phyloP scores from a whole-genome alignment of 768 basidiomycete species.

The Podaxis sp. region DNA sequence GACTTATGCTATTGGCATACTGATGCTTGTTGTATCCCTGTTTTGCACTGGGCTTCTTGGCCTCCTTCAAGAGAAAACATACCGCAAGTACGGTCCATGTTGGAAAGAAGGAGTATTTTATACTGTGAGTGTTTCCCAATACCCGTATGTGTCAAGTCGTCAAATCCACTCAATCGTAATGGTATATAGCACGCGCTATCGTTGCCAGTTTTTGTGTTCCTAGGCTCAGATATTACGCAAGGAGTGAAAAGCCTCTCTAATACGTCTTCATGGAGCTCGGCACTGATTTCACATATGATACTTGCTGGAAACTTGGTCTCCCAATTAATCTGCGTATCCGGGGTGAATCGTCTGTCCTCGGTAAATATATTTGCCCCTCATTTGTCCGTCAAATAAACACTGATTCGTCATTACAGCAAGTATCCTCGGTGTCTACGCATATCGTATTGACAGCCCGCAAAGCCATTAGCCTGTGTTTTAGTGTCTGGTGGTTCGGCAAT shows the following conservation, averaged over 20 bases:
- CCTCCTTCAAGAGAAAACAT: slow-evolving; percentile 75
- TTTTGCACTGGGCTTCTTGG: slow-evolving; percentile 70
- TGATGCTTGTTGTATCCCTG: slow-evolving; percentile 64
- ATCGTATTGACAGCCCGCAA: slow-evolving; percentile 79
- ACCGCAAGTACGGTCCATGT: slow-evolving; percentile 66
- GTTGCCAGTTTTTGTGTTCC: slow-evolving; percentile 71
- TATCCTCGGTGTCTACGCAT: slow-evolving; percentile 80
- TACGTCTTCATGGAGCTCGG: slow-evolving; percentile 27
- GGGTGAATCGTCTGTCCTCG: slow-evolving; percentile 79
- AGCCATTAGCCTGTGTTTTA: slow-evolving; percentile 75
- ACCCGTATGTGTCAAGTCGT: neutral
- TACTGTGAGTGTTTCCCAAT: slow-evolving; percentile 43
- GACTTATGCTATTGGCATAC: slow-evolving; percentile 63
- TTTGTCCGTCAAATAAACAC: neutral
- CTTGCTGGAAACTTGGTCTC: slow-evolving; percentile 64
- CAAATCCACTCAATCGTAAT: neutral
- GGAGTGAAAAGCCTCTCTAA: slow-evolving; percentile 49
- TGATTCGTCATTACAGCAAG: slow-evolving; percentile 41
- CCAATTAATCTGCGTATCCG: slow-evolving; percentile 79
- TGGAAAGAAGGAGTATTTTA: slow-evolving; percentile 89
- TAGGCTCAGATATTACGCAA: slow-evolving; percentile 53
- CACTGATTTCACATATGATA: slow-evolving; percentile 49
- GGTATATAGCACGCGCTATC: slow-evolving; percentile 67
- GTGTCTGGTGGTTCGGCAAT: slow-evolving; percentile 82
- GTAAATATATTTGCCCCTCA: slow-evolving; percentile 39